Conservation (phyloP, 2,329 filamentous ascomycete genomes). For the Aspergillus alliaceus region DNA sequence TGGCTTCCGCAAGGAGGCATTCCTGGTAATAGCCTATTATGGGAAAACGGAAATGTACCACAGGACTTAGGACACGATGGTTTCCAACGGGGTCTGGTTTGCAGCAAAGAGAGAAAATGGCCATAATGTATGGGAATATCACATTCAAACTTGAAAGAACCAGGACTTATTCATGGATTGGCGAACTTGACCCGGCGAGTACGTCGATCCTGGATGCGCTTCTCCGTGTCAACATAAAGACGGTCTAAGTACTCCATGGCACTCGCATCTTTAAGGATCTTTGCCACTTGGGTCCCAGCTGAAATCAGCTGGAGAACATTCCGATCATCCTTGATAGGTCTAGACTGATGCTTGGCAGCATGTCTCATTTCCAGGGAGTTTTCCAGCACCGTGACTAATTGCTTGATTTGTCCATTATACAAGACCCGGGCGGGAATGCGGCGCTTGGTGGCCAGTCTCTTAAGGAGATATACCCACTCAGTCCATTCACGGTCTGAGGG, state of each 20-base stretch:
- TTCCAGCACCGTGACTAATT: slow-evolving; percentile 83
- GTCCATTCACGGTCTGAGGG: slow-evolving; percentile 84
- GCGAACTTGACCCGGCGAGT: slow-evolving; percentile 39
- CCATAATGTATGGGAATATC: slow-evolving; percentile 10
- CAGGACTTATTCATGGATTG: slow-evolving; percentile 23
- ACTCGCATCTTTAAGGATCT: slow-evolving; percentile 78
- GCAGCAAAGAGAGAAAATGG: slow-evolving; percentile 2
- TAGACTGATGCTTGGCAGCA: slow-evolving; percentile 77
- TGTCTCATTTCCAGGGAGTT: slow-evolving; percentile 88
- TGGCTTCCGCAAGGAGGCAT: background rate
- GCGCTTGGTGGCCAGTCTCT: slow-evolving; percentile 80
- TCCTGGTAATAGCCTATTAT: slow-evolving; percentile 1
- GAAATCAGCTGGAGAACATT: slow-evolving; percentile 87
- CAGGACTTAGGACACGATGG: background rate
- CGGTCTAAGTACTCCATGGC: slow-evolving; percentile 81
- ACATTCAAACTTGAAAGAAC: slow-evolving; percentile 8
- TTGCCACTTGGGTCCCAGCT: slow-evolving; percentile 82
- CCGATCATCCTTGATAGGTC: slow-evolving; percentile 82
- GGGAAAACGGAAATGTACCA: background rate
- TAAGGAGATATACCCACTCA: slow-evolving; percentile 86
- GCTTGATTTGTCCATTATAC: slow-evolving; percentile 89
- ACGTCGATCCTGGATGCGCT: slow-evolving; percentile 69
- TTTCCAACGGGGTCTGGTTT: slow-evolving; percentile 4
- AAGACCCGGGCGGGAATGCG: slow-evolving; percentile 80
- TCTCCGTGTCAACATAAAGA: slow-evolving; percentile 80